Evolutionary conservation across 2,329 filamentous ascomycete genomes (phyloP).

Genomic region (Rutstroemia sp.): DNA sequence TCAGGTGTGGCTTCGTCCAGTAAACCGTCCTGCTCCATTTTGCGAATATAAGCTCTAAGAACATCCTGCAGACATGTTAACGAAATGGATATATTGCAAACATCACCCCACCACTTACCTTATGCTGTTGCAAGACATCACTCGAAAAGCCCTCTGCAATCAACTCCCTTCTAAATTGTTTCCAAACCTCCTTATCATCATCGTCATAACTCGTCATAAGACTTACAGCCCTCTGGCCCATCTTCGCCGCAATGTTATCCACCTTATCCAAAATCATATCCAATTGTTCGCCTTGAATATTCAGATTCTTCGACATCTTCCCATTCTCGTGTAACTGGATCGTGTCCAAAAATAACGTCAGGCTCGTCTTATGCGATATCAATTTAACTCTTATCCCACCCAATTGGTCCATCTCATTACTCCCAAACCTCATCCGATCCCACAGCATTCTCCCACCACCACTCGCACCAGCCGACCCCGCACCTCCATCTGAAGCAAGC

Average conservation of each 20-base stretch:
- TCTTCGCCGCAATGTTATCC: conserved; percentile 46
- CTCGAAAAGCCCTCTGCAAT: conserved; percentile 50
- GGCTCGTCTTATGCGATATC: conserved; percentile 42
- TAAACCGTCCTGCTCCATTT: conserved; percentile 48
- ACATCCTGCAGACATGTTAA: conserved; percentile 40
- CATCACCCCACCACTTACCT: conserved; percentile 36
- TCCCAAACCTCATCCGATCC: conserved; percentile 24
- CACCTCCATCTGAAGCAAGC: conserved; percentile 17
- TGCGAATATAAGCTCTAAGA: conserved; percentile 52
- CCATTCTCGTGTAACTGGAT: conserved; percentile 45
- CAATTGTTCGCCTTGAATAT: conserved; percentile 31
- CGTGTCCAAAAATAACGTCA: conserved; percentile 50
- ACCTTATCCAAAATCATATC: conserved; percentile 54
- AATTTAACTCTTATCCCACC: conserved; percentile 35
- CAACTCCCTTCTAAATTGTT: conserved; percentile 50
- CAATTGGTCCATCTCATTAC: conserved; percentile 28
- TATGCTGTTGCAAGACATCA: conserved; percentile 47
- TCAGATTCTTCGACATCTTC: conserved; percentile 30
- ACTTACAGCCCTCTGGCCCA: conserved; percentile 37
- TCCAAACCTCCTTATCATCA: conserved; percentile 49
- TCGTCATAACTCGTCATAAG: conserved; percentile 31
- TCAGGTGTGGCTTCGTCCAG: conserved; percentile 38
- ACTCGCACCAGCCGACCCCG: conserved; percentile 4
- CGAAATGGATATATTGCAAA: neutral
- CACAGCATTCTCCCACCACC: conserved; percentile 17